Evolutionary conservation across 495 filamentous ascomycete species (phyloP).

Genomic region (Amphirosellinia nigrospora): DNA sequence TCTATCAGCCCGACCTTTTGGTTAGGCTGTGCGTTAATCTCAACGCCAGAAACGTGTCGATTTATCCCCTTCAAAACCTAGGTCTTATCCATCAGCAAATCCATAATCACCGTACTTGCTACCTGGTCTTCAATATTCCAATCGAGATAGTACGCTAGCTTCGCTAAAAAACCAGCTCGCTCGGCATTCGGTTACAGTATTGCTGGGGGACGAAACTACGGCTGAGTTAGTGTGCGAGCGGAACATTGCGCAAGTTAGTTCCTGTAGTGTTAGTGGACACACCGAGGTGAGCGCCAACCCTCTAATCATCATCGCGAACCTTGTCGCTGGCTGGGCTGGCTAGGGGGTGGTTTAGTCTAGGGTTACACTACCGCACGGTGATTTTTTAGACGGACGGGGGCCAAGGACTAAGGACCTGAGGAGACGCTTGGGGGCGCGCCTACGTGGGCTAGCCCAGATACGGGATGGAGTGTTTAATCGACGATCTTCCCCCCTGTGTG

Average conservation of each 20-base stretch:
- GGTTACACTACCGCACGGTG: neutral
- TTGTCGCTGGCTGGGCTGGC: neutral
- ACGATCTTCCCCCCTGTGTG: conserved; percentile 12
- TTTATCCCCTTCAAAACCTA: neutral
- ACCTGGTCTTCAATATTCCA: neutral
- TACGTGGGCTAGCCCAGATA: neutral
- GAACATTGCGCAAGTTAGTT: conserved; percentile 12
- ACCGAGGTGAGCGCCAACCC: conserved; percentile 10
- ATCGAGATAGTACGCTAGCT: neutral
- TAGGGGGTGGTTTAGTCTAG: neutral
- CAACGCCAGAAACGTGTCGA: neutral
- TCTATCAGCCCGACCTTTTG: neutral
- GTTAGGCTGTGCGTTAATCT: neutral
- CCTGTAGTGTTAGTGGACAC: neutral
- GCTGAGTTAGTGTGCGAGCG: conserved; percentile 1
- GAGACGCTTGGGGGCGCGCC: neutral
- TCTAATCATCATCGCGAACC: neutral
- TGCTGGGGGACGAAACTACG: neutral
- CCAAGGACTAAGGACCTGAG: neutral
- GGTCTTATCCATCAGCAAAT: neutral
- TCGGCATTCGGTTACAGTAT: conserved; percentile 3
- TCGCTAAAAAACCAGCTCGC: neutral
- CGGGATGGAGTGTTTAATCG: conserved; percentile 2
- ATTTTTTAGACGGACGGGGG: conserved; percentile 9
- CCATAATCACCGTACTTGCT: neutral